Evolutionary conservation across 1,284 basidiomycete species (phyloP), one percentile per base, ranked within the genome.

Genomic region (Tetrapyrgos nigripes): DNA sequence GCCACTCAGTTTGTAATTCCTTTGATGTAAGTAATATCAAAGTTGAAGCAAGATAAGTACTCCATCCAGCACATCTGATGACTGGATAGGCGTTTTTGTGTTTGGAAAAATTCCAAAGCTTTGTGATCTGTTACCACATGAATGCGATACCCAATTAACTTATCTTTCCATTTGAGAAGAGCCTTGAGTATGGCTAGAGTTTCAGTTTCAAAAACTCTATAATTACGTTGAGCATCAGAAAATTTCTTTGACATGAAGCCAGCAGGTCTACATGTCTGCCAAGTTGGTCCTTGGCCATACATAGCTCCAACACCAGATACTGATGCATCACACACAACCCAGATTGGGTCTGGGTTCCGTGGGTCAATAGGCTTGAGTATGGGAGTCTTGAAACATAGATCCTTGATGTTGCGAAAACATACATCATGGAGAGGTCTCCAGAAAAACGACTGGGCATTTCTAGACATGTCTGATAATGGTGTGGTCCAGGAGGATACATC

Each of bases 231-330:
- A 1, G 75, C 74, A 17, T 55, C 27, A 0, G 74, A 76, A 49
- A 80, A 75, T 40, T 81, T 80, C 6, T 70, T 69, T 0, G 75
- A 79, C 62, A 76, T 74, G 52, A 81, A 80, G 1, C 73, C 77
- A 0, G 76, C 75, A 0, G 77, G 73, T 14, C 68, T n/a, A 51
- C 73, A 72, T 0, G 63, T 68, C n/a, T 67, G 60, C 77, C 78
- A 80, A 0, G 68, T 59, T 1, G 26, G 28, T n/a, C n/a, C n/a
- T n/a, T n/a, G n/a, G n/a, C n/a, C n/a, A n/a, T n/a, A n/a, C n/a
- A n/a, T n/a, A n/a, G n/a, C n/a, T n/a, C n/a, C n/a, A n/a, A n/a
- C n/a, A n/a, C n/a, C n/a, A n/a, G n/a, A n/a, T n/a, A n/a, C n/a
- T n/a, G n/a, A n/a, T n/a, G n/a, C n/a, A n/a, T n/a, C n/a, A n/a